A percentile compares a stretch with the other conserved stretches of the same genome.
phyloP scores from a whole-genome alignment of 306 rosid species.

The Abrus pulchellus region DNA sequence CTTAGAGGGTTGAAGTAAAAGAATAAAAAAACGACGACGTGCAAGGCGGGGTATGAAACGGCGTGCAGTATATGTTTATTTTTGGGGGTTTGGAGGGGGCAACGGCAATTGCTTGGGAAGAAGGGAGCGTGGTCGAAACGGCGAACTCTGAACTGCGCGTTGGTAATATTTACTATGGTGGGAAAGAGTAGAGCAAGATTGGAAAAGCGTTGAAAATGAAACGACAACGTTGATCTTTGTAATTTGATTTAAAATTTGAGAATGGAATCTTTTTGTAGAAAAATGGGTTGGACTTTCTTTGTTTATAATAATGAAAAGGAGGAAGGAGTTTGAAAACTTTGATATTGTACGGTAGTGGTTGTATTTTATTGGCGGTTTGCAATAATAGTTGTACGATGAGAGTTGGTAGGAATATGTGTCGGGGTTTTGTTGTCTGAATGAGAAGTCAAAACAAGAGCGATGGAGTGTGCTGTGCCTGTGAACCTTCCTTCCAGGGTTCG shows the following conservation, averaged over 20 bases:
- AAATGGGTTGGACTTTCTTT: conserved; percentile 59
- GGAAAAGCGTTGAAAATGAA: conserved; percentile 55
- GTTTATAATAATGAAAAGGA: conserved; percentile 44
- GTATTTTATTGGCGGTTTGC: background rate
- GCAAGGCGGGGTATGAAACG: conserved; percentile 68
- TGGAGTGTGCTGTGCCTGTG: no score
- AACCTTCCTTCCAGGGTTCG: no score
- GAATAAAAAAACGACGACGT: conserved; percentile 62
- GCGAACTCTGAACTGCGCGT: conserved; percentile 52
- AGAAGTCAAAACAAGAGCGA: conserved; percentile 67
- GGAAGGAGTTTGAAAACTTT: conserved; percentile 56
- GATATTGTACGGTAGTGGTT: conserved; percentile 47
- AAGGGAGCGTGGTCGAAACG: conserved; percentile 86
- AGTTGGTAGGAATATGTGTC: conserved; percentile 88
- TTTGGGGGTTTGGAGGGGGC: conserved; percentile 35
- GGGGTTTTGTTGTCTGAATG: conserved; percentile 64
- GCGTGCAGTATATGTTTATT: conserved; percentile 60
- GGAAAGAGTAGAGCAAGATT: background rate
- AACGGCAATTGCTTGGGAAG: conserved; percentile 57
- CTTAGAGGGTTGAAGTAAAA: conserved; percentile 16
- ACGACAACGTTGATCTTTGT: conserved; percentile 48
- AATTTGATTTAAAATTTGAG: background rate
- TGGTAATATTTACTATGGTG: conserved; percentile 59
- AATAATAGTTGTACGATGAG: conserved; percentile 48
- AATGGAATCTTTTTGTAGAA: conserved; percentile 60